Evolutionary conservation across 129 eudicot species (phyloP).

Genomic region (Smallanthus sonchifolius): DNA sequence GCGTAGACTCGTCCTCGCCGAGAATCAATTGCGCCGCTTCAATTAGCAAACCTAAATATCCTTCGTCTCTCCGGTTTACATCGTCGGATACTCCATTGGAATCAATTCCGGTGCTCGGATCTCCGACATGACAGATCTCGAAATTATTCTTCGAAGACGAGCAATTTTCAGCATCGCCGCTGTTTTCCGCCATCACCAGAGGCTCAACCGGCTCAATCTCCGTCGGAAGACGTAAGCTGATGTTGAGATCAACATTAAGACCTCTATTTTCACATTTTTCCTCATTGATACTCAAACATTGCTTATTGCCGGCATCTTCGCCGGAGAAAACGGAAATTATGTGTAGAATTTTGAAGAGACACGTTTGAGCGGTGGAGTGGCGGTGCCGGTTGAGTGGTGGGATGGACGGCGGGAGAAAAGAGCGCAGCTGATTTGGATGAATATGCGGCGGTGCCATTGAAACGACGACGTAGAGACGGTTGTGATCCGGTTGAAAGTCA

Average conservation of each 20-base stretch:
- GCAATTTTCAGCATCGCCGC: background rate
- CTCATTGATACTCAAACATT: background rate
- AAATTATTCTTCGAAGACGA: background rate
- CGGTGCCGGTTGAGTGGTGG: slow-evolving; percentile 11
- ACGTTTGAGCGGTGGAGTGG: slow-evolving; percentile 40
- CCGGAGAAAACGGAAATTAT: slow-evolving; percentile 31
- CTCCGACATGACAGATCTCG: slow-evolving; percentile 14
- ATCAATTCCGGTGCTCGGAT: slow-evolving; percentile 23
- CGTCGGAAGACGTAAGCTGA: slow-evolving; percentile 9
- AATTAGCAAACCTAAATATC: slow-evolving; percentile 32
- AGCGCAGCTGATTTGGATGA: background rate
- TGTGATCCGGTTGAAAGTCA: background rate
- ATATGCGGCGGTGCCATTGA: slow-evolving; percentile 8
- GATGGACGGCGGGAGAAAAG: background rate
- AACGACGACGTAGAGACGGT: slow-evolving; percentile 16
- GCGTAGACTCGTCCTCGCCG: slow-evolving; percentile 9
- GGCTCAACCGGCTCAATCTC: slow-evolving; percentile 13
- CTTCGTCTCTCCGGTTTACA: slow-evolving; percentile 6
- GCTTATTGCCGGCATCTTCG: background rate
- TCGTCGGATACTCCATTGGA: background rate
- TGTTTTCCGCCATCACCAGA: background rate
- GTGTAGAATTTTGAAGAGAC: slow-evolving; percentile 34
- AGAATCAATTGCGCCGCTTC: slow-evolving; percentile 43
- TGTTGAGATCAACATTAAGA: slow-evolving; percentile 29
- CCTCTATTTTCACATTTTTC: background rate